phyloP scores from a whole-genome alignment of 768 basidiomycete genomes.

The Lentinus tigrinus region DNA sequence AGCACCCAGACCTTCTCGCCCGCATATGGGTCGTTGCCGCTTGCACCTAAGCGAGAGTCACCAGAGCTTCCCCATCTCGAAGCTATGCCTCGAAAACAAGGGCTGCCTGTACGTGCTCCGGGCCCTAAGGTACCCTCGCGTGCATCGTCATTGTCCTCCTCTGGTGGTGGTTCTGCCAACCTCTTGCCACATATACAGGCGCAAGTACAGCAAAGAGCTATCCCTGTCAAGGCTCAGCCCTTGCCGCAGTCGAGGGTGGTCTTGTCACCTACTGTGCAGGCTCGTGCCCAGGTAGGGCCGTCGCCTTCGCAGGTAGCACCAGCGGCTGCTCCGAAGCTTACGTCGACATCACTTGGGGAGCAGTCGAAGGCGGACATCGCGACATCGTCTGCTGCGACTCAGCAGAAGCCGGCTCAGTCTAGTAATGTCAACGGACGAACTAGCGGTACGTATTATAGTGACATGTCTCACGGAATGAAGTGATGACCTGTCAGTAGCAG shows the following conservation, averaged over 20 bases:
- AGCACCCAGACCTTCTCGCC: slow-evolving; percentile 4
- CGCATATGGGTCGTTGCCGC: neutral
- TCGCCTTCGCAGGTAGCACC: too few species aligned
- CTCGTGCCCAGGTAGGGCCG: neutral
- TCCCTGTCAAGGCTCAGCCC: slow-evolving; percentile 3
- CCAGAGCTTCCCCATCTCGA: slow-evolving; percentile 13
- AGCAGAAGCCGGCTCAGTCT: neutral
- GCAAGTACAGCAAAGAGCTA: neutral
- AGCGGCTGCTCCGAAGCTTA: too few species aligned
- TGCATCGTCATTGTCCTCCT: slow-evolving; percentile 11
- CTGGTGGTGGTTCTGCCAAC: neutral
- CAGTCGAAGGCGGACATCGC: neutral
- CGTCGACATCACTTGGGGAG: neutral
- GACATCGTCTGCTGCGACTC: neutral
- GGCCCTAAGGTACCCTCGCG: slow-evolving; percentile 4
- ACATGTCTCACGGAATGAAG: neutral
- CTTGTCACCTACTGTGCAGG: neutral
- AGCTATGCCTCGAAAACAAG: slow-evolving; percentile 4
- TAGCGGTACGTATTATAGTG: neutral
- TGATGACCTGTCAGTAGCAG: neutral
- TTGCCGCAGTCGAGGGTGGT: neutral
- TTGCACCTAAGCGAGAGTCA: slow-evolving; percentile 12
- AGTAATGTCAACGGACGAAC: neutral
- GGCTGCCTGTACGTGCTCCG: slow-evolving; percentile 1
- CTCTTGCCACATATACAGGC: neutral